Percentiles rank a stretch among this genome's conserved stretches.
Conservation (phyloP, 495 filamentous ascomycete genomes). For the Viridothelium virens region DNA sequence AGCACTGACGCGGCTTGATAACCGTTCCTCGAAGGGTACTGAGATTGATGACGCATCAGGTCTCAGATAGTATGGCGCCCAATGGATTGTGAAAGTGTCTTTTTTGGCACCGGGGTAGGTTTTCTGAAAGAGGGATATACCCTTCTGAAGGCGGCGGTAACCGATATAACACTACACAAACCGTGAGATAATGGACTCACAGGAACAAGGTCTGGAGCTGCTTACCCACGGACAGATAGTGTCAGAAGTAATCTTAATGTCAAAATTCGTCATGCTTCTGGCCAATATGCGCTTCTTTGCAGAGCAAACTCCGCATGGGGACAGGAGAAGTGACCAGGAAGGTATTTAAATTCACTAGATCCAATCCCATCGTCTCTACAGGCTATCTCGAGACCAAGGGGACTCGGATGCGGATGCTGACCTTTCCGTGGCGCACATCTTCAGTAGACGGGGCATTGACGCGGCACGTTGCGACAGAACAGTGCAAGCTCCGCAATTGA, state of each 20-base stretch:
- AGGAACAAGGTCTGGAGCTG: constrained; percentile 8
- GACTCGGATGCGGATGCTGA: constrained; percentile 4
- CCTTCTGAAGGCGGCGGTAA: constrained; percentile 61
- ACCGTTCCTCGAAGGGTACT: not conserved
- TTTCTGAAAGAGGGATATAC: constrained; percentile 59
- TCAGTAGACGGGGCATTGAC: not conserved
- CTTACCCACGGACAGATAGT: constrained; percentile 59
- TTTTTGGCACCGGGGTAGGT: constrained; percentile 39
- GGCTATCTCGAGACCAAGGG: not conserved
- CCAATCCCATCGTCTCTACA: not conserved
- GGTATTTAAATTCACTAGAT: not conserved
- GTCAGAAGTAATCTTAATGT: constrained; percentile 64
- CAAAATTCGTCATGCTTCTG: constrained; percentile 60
- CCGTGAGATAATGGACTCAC: not conserved
- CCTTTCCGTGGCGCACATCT: not conserved
- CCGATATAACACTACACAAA: constrained; percentile 65
- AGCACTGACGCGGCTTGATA: not conserved
- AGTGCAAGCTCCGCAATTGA: not conserved
- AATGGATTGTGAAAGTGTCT: constrained; percentile 65
- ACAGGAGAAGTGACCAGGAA: too few species aligned
- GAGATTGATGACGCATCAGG: constrained; percentile 43
- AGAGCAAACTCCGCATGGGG: not conserved
- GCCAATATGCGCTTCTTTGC: not conserved
- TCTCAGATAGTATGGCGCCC: constrained; percentile 76
- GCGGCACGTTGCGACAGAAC: not conserved